Evolutionary conservation across 2,329 filamentous ascomycete genomes (phyloP).

Genomic region (Venturia nashicola): DNA sequence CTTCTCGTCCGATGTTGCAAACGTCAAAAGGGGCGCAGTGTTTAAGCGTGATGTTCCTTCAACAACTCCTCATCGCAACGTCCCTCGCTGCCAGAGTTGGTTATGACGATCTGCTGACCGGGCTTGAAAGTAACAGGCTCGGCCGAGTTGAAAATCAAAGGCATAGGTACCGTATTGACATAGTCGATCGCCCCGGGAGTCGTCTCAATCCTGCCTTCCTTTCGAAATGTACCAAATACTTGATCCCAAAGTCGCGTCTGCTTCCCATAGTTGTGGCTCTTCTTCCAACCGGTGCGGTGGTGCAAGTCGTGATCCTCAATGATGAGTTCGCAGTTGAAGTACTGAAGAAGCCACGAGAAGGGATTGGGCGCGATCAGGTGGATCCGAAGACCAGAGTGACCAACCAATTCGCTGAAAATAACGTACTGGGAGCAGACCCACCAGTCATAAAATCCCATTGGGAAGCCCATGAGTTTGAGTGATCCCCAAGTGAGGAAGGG

Average conservation of each 20-base stretch:
- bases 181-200: neutral
- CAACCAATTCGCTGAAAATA: constrained; percentile 27
- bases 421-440: constrained; percentile 35
- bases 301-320: constrained; percentile 33
- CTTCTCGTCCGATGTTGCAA: too few species aligned
- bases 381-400: constrained; percentile 29
- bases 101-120: neutral
- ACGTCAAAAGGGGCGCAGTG: too few species aligned
- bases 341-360: constrained; percentile 22
- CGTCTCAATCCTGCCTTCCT: constrained; percentile 23
- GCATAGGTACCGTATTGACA: neutral
- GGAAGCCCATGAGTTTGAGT: constrained; percentile 25
- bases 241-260: constrained; percentile 28
- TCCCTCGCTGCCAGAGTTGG: neutral
- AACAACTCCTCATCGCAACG: neutral
- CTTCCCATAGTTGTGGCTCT: constrained; percentile 28
- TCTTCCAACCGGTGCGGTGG: constrained; percentile 27
- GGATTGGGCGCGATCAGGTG: constrained; percentile 23
- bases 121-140: neutral
- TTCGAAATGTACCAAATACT: constrained; percentile 24
- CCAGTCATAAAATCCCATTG: constrained; percentile 36
- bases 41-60: neutral
- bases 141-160: neutral
- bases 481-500: constrained; percentile 27
- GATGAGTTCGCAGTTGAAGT: constrained; percentile 24